Evolutionary conservation across 495 filamentous ascomycete genomes (phyloP).

Genomic region (Aspergillus campestris): DNA sequence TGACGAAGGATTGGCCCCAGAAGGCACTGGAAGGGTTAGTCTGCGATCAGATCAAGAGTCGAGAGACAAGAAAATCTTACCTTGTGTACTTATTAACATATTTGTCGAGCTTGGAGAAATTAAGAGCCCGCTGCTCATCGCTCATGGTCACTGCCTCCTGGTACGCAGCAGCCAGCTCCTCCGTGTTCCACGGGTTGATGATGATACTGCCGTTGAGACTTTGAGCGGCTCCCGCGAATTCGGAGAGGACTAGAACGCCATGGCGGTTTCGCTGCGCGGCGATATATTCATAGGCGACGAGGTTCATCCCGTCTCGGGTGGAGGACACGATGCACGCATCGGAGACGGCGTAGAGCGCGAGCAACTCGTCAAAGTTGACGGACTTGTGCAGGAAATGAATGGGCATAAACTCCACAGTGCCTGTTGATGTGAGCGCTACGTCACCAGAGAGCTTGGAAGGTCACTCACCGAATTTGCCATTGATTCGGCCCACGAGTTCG

Average conservation of each 20-base stretch:
- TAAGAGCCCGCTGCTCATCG: conserved; percentile 71
- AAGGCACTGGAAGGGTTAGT: conserved; percentile 55
- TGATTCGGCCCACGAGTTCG: conserved; percentile 89
- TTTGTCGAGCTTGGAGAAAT: conserved; percentile 82
- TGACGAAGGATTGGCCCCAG: conserved; percentile 94
- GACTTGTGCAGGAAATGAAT: conserved; percentile 98
- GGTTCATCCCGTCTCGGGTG: conserved; percentile 97
- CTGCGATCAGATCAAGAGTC: neutral
- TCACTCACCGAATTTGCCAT: conserved; percentile 72
- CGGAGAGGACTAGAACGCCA: conserved; percentile 85
- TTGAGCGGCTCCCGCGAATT: conserved; percentile 92
- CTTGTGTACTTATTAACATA: conserved; percentile 96
- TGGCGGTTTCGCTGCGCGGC: conserved; percentile 83
- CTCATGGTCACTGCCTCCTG: conserved; percentile 92
- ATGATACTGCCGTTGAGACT: conserved; percentile 86
- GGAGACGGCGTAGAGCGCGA: conserved; percentile 86
- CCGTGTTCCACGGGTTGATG: conserved; percentile 96
- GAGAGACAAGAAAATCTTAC: conserved; percentile 22
- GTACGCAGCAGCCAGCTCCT: conserved; percentile 87
- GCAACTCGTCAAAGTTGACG: conserved; percentile 84
- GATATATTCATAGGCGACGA: conserved; percentile 98
- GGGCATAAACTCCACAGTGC: conserved; percentile 93
- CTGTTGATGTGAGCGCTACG: conserved; percentile 25
- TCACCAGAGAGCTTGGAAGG: neutral
- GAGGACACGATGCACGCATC: conserved; percentile 93